A percentile compares a stretch with the other conserved stretches of the same genome.
These are phyloP conservation scores for Ogataea henricii DNA, from an alignment of 805 yeast genomes.

Conservation along the genomic window DNA sequence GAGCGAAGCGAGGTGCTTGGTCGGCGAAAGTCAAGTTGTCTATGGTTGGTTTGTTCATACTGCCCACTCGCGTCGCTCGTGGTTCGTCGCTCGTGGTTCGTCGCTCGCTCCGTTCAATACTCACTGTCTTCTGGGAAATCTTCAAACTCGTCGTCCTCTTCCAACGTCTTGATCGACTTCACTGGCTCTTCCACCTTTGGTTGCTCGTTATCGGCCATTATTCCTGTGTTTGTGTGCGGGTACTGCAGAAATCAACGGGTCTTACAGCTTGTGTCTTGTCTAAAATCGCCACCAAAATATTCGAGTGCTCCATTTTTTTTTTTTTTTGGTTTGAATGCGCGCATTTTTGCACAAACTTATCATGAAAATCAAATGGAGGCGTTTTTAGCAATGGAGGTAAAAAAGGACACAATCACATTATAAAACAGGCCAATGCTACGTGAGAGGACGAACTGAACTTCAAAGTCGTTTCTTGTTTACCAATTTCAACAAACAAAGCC, in stretches of 20 bases:
- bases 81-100: background rate
- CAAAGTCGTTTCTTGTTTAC: too few relatives aligned
- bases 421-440: too few relatives aligned
- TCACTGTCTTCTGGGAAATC: slow-evolving; percentile 86
- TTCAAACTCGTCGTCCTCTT: slow-evolving; percentile 96
- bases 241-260: background rate
- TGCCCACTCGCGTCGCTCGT: background rate
- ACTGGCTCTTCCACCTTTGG: slow-evolving; percentile 20
- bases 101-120: slow-evolving; percentile 21
- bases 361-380: background rate
- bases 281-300: slow-evolving; percentile 2
- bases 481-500: too few relatives aligned
- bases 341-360: slow-evolving; percentile 2
- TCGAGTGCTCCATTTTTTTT: background rate
- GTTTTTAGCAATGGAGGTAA: background rate
- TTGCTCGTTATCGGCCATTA: slow-evolving; percentile 20
- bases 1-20: background rate
- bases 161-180: slow-evolving; percentile 64
- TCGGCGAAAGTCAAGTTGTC: too few relatives aligned
- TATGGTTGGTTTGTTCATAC: too few relatives aligned
- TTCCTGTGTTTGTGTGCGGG: background rate
- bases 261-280: background rate
- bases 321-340: too few relatives aligned
- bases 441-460: too few relatives aligned
- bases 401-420: too few relatives aligned